Percentiles rank a stretch among this genome's conserved stretches.
Evolutionary conservation across 805 yeast genomes (phyloP).

Genomic region (Hanseniaspora thailandica): DNA sequence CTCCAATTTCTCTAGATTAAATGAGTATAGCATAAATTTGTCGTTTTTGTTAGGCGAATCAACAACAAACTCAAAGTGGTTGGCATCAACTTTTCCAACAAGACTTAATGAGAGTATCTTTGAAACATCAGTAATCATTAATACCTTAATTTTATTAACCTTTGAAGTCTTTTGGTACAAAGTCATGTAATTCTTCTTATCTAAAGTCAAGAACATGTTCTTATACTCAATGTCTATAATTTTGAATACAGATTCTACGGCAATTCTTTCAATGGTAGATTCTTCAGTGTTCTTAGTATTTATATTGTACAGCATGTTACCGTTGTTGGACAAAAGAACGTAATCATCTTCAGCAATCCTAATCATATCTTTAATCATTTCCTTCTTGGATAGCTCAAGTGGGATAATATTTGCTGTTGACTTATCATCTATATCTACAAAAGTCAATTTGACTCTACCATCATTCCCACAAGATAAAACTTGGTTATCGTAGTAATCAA

Average conservation of each 20-base stretch:
- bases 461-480: constrained; percentile 83
- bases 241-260: background rate
- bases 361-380: constrained; percentile 6
- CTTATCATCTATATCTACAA: constrained; percentile 29
- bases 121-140: background rate
- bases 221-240: background rate
- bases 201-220: background rate
- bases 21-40: background rate
- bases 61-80: background rate
- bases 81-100: background rate
- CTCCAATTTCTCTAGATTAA: background rate
- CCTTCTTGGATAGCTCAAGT: background rate
- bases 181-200: background rate
- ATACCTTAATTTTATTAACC: background rate
- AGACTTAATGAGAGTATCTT: background rate
- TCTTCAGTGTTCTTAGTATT: too few species aligned
- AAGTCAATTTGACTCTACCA: constrained; percentile 62
- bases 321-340: background rate
- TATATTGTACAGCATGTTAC: background rate
- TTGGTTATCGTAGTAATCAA: constrained; percentile 39
- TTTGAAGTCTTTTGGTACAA: background rate
- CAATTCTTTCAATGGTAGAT: background rate
- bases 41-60: constrained; percentile 11
- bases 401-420: background rate
- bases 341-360: background rate